Percentiles rank a stretch among this genome's conserved stretches.
Conservation (phyloP, 129 eudicot species). For the Lactuca saligna region DNA sequence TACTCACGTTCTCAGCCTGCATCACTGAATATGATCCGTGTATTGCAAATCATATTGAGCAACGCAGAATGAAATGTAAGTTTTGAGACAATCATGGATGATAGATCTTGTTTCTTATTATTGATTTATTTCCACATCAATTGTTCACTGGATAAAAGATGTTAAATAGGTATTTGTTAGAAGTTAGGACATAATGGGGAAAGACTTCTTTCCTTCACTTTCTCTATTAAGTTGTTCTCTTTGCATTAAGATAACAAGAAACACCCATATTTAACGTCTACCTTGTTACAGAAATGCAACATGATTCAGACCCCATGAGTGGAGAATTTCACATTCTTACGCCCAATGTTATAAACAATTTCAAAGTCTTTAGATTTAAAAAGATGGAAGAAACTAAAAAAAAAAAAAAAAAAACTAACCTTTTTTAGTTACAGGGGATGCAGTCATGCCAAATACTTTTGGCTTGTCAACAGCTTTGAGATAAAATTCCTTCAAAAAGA, state of each 20-base stretch:
- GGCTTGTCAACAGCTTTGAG: slow-evolving; percentile 52
- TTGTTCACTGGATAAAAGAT: too few species aligned
- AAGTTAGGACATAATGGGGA: too few species aligned
- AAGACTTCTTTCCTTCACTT: too few species aligned
- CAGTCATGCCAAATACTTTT: slow-evolving; percentile 81
- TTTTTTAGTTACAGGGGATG: slow-evolving; percentile 64
- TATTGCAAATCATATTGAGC: slow-evolving; percentile 28
- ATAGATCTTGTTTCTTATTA: background rate
- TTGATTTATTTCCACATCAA: too few species aligned
- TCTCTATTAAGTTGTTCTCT: too few species aligned
- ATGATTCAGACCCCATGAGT: too few species aligned
- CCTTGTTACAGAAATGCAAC: too few species aligned
- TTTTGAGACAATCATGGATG: slow-evolving; percentile 24
- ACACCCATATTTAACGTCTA: too few species aligned
- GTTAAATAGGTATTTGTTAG: too few species aligned
- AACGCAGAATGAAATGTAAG: slow-evolving; percentile 27
- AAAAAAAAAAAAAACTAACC: slow-evolving; percentile 36
- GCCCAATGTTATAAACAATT: background rate
- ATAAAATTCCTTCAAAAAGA: slow-evolving; percentile 63
- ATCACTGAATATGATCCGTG: slow-evolving; percentile 31
- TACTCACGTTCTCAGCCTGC: slow-evolving; percentile 30
- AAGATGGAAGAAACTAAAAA: background rate
- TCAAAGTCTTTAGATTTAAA: background rate
- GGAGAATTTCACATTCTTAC: too few species aligned
- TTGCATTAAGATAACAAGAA: too few species aligned